Percentiles rank a stretch among this genome's conserved stretches.
phyloP scores from a whole-genome alignment of 2,329 filamentous ascomycete genomes.

The Aspergillus hiratsukae region DNA sequence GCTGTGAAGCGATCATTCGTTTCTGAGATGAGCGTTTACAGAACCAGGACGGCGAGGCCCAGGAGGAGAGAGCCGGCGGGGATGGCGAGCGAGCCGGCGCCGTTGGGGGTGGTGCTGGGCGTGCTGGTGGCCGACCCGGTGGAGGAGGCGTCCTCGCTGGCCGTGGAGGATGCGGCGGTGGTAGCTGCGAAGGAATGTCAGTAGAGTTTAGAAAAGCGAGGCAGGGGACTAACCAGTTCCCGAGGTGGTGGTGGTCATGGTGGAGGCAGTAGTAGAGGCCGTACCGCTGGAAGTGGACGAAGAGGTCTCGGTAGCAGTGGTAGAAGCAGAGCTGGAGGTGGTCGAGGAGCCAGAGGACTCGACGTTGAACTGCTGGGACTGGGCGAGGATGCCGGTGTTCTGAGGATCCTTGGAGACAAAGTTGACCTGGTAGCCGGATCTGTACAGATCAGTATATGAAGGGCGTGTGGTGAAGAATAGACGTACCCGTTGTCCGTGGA shows the following conservation, averaged over 20 bases:
- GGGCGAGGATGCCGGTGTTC: constrained; percentile 40
- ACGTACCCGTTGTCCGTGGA: constrained; percentile 22
- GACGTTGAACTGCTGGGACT: constrained; percentile 35
- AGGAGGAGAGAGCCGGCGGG: constrained; percentile 28
- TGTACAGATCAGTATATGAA: constrained; percentile 8
- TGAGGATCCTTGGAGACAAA: constrained; percentile 29
- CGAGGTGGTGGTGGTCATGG: constrained; percentile 4
- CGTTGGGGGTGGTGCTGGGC: not conserved
- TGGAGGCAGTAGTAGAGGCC: constrained; percentile 6
- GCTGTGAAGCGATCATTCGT: too few relatives aligned
- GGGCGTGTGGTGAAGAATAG: not conserved
- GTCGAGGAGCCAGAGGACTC: constrained; percentile 12
- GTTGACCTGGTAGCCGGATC: constrained; percentile 41
- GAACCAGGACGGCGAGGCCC: constrained; percentile 20
- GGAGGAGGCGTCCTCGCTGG: not conserved
- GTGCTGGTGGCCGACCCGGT: constrained; percentile 11
- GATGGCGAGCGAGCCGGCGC: constrained; percentile 18
- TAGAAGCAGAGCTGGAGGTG: constrained; percentile 8
- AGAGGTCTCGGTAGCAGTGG: constrained; percentile 9
- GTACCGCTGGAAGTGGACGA: constrained; percentile 5
- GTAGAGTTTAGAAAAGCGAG: constrained; percentile 19
- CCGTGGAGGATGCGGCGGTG: constrained; percentile 12
- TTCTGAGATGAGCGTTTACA: constrained; percentile 13
- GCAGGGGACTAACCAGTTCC: constrained; percentile 14
- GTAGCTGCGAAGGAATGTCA: constrained; percentile 7